These are phyloP conservation scores for Kuraishia hungarica DNA, from an alignment of 805 yeast genomes.

Conservation along the genomic window DNA sequence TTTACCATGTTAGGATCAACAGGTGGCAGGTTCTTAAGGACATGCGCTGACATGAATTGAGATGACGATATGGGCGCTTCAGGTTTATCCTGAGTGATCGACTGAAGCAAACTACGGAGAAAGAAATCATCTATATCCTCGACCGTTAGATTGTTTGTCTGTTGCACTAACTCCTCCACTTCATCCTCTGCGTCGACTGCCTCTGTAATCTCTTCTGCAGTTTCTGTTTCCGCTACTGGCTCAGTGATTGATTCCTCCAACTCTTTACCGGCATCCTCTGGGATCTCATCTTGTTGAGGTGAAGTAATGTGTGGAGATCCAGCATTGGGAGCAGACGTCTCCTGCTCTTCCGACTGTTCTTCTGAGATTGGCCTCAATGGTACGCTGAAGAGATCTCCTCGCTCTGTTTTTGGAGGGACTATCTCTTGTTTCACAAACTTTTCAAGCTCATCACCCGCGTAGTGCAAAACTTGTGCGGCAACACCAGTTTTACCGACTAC, in stretches of 20 bases:
- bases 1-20: conserved; percentile 45
- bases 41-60: conserved; percentile 60
- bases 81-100: conserved; percentile 48
- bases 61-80: conserved; percentile 68
- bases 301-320: neutral
- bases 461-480: conserved; percentile 69
- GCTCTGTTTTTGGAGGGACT: conserved; percentile 30
- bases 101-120: conserved; percentile 59
- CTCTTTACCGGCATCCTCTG: conserved; percentile 9
- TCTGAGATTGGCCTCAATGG: conserved; percentile 3
- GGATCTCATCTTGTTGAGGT: neutral
- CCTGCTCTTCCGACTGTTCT: conserved; percentile 6
- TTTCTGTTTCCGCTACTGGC: neutral
- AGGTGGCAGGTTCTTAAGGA: conserved; percentile 67
- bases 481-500: conserved; percentile 67
- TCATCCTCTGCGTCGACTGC: conserved; percentile 2
- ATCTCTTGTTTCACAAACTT: conserved; percentile 40
- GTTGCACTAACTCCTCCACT: conserved; percentile 25
- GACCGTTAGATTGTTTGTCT: conserved; percentile 30
- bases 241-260: conserved; percentile 5
- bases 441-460: conserved; percentile 56
- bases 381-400: conserved; percentile 3
- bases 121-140: conserved; percentile 74
- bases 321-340: conserved; percentile 7
- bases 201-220: neutral